Evolutionary conservation across 306 rosid species (phyloP), one percentile per base, ranked within the genome.

Genomic region (Hylodesmum podocarpum): DNA sequence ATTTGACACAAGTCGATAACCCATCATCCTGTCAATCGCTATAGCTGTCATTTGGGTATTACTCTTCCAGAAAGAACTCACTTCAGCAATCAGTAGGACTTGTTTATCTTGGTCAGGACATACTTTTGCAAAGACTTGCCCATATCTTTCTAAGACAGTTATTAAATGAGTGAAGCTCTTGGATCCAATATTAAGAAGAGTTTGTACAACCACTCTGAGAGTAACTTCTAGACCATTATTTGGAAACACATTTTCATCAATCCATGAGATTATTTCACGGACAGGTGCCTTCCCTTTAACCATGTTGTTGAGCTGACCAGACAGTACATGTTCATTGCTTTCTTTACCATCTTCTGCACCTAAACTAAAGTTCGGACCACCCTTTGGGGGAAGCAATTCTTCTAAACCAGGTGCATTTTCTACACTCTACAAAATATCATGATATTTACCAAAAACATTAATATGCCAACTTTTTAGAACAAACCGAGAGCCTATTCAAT

Each of bases 11-110:
- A 96, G 93, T 34, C 98, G 86, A 74, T 96, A 96, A 46, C 99
- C 97, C 99, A 96, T 96, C 99, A 96, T 96, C 85, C 99, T 91
- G 78, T 96, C 99, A 88, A 96, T 86, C 27, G 94, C 90, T 84
- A 96, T 82, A 36, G 99, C 96, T 36, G 96, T 89, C 98, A 92
- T 91, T 84, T 96, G 99, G 37, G 98, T 84, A 88, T 89, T 96
- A 80, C 85, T 91, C 91, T 84, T 91, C 99, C 99, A 96, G 81
- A 81, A 89, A 76, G 86, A 87, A 84, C 87, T 84, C 77, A 89
- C 87, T 88, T 96, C 99, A 63, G 86, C 81, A 47, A 94, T 92
- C 79, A 94, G 84, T 97, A 90, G 82, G 89, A 90, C 89, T 79
- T 94, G 96, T 82, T 87, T 88, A 86, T 96, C 98, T 88, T 89